Evolutionary conservation across 2,329 filamentous ascomycete genomes (phyloP), one percentile per base, ranked within the genome.

Genomic region (Xylaria arbuscula): DNA sequence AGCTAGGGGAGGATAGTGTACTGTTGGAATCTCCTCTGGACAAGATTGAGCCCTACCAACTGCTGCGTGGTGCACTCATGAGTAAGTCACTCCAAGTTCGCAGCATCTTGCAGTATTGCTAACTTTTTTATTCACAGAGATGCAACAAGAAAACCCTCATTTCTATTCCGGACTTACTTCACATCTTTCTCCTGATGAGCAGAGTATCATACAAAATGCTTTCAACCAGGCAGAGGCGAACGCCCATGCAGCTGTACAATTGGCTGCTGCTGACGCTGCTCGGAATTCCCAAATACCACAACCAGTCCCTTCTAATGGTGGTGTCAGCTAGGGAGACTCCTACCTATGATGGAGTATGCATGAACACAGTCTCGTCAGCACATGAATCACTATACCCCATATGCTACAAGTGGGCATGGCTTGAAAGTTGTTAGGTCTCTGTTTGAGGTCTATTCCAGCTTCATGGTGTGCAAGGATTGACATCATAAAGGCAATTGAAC

Each of bases 1-100:
- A 97, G 63, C 90, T 98, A 54, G 89, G 97, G 19, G 95, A 98
- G 80, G 96, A 98, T 76, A 95, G 94, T 79, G 92, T 93, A 67
- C 85, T 98, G 60, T 88, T 99, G 2, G 96, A 99, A 81, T 97
- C 95, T 13, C 94, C 95, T 17, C 86, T 99, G 28, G 96, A 99
- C 81, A 96, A 96, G 83, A 87, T 99, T 70, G 96, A 99, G 82
- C 94, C 95, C 2, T 99, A 99, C 77, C 88, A 90, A 78, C 85
- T 97, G 70, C 98, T 99, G 87, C 92, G 93, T 79, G 86, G 88
- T 70, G 90, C 93, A 19, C 84, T 98, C 73, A 81, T 95, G 77
- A 92, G 94, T 97, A 89, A 81, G 93, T 89, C 28, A 9, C 24
- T 36, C 24, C 24, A 8, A 60, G 2, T 17, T 2, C 50, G 17